These are phyloP conservation scores for Pythium monospermum DNA, from an alignment of 352 stramenopile genomes.

Conservation along the genomic window DNA sequence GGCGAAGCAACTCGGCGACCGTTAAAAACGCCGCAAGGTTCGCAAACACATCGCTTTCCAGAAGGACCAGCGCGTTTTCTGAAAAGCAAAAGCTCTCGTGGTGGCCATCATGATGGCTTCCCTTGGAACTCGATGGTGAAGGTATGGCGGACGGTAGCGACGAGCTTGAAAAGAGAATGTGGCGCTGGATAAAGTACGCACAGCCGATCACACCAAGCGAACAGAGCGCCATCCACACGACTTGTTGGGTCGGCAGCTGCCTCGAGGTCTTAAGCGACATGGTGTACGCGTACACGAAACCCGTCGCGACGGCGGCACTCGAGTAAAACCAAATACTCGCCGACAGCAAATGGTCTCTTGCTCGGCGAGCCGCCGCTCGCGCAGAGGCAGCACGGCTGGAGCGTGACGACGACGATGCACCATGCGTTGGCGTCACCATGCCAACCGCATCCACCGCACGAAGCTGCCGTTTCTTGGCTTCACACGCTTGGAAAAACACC, in stretches of 20 bases:
- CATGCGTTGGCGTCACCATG: too few species aligned
- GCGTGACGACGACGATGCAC: neutral
- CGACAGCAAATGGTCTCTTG: conserved; percentile 15
- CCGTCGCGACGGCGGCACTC: conserved; percentile 7
- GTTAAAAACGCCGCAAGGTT: conserved; percentile 35
- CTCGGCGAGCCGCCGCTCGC: conserved; percentile 7
- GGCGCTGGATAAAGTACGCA: conserved; percentile 42
- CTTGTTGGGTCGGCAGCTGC: conserved; percentile 26
- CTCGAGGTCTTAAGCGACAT: conserved; percentile 23
- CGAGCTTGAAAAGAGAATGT: conserved; percentile 23
- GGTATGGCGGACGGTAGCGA: too few species aligned
- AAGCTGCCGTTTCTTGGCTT: conserved; percentile 1
- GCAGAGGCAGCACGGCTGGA: conserved; percentile 1
- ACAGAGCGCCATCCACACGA: conserved; percentile 28
- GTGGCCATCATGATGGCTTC: neutral
- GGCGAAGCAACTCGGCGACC: conserved; percentile 25
- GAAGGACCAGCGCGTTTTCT: conserved; percentile 6
- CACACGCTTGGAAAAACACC: conserved; percentile 37
- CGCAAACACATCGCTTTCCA: conserved; percentile 29
- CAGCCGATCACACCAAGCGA: conserved; percentile 30
- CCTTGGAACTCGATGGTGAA: neutral
- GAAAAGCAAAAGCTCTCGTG: neutral
- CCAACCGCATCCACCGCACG: too few species aligned
- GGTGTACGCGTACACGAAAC: conserved; percentile 24
- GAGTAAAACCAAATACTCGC: conserved; percentile 21